These are phyloP conservation scores for Cercospora berteroae DNA, from an alignment of 2,329 filamentous ascomycete species.

Conservation along the genomic window DNA sequence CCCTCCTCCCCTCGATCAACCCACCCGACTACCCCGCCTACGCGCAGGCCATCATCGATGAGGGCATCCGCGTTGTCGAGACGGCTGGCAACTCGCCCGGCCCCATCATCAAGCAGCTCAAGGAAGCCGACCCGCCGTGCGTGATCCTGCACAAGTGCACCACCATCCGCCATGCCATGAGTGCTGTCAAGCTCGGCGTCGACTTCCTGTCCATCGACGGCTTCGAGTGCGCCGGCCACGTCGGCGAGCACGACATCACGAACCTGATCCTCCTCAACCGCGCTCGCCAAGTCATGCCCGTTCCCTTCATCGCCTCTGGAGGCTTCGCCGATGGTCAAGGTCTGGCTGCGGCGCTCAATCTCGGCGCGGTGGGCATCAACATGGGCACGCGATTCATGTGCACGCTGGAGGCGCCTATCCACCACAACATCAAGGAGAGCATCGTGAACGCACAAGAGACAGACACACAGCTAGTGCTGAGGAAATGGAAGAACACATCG, in stretches of 20 bases:
- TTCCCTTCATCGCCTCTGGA: conserved; percentile 93
- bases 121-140: conserved; percentile 63
- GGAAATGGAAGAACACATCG: conserved; percentile 90
- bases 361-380: conserved; percentile 93
- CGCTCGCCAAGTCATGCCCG: conserved; percentile 76
- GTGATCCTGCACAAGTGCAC: conserved; percentile 97
- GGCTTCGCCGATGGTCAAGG: conserved; percentile 95
- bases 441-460: conserved; percentile 88
- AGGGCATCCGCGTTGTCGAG: conserved; percentile 87
- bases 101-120: conserved; percentile 84
- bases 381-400: conserved; percentile 99
- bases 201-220: conserved; percentile 97
- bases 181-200: conserved; percentile 88
- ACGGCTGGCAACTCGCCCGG: conserved; percentile 88
- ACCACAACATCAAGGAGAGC: conserved; percentile 87
- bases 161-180: conserved; percentile 87
- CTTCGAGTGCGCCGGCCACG: conserved; percentile 93
- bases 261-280: conserved; percentile 85
- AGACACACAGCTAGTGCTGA: conserved; percentile 82
- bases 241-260: conserved; percentile 82
- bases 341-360: conserved; percentile 80
- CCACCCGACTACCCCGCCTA: conserved; percentile 92
- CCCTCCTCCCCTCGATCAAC: conserved; percentile 82
- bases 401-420: conserved; percentile 88
- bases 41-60: conserved; percentile 87